Conservation (phyloP, 2,329 filamentous ascomycete species). For the Colletotrichum trifolii region DNA sequence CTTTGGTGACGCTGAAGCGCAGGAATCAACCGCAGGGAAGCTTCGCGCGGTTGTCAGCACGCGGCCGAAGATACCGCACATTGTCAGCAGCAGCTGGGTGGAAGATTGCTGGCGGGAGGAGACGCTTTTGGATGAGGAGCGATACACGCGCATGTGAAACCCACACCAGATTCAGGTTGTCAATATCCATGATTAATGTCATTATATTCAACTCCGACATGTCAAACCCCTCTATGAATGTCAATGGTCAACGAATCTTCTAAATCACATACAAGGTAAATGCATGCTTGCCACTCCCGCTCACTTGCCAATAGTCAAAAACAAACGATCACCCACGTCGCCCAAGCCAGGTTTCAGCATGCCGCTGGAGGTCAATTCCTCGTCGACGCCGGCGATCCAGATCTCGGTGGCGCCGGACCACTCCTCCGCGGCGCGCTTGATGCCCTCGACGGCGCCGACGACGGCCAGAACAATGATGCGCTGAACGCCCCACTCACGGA, state of each 20-base stretch:
- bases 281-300: background rate
- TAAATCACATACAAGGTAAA: background rate
- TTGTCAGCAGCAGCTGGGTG: conserved; percentile 80
- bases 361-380: conserved; percentile 77
- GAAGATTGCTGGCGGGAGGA: conserved; percentile 82
- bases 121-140: conserved; percentile 84
- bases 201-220: conserved; percentile 24
- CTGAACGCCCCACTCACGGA: conserved; percentile 92
- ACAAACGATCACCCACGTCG: conserved; percentile 90
- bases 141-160: conserved; percentile 51
- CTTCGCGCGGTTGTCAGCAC: conserved; percentile 49
- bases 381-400: conserved; percentile 85
- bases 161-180: background rate
- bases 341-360: conserved; percentile 94
- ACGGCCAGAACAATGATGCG: conserved; percentile 81
- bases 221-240: conserved; percentile 11
- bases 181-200: conserved; percentile 7
- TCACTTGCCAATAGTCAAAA: conserved; percentile 87
- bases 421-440: conserved; percentile 76
- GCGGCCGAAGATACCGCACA: conserved; percentile 68
- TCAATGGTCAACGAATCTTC: background rate
- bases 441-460: conserved; percentile 77
- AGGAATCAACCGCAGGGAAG: conserved; percentile 48
- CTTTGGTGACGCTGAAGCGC: conserved; percentile 51
- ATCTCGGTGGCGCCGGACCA: conserved; percentile 84